Base-by-base conservation (phyloP, 345 rosid species). In the Salix caprea region DNA sequence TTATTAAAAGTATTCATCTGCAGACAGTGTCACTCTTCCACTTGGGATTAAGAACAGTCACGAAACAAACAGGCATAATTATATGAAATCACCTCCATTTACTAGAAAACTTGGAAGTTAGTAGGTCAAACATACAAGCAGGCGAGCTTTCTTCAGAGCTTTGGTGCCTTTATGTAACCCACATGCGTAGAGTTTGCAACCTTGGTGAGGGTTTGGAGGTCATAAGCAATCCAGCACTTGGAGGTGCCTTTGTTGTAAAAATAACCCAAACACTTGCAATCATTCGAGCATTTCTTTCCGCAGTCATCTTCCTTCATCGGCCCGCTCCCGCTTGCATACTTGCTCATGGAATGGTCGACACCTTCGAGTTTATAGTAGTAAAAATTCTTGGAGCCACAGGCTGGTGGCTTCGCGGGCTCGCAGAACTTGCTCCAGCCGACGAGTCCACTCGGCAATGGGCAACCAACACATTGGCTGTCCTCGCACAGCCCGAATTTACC, bases 231-330 rank as follows among this genome's bases (percentile, higher is more conserved):
- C 96, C 91, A 89, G 65, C 91, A 89, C 82, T 30, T 87, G 0
- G 84, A 86, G 21, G 79, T 74, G 36, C 84, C 83, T 64, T 70
- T 82, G 24, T 81, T 82, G 76, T 87, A 88, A 66, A 89, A 91
- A 13, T 86, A 88, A 1, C 95, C 91, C 83, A 86, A 75, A 75
- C 91, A 89, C 78, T 84, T 90, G 73, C 91, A 91, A 79, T 89
- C 89, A 2, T 39, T 74, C 3, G 79, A 84, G 48, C 91, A 93
- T 76, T 87, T 89, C 18, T 36, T 37, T 6, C 42, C 70, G 39
- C 70, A 67, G 0, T 18, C 39, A 18, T 11, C 70, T 48, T 70
- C 77, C 68, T 78, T 84, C 40, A 65, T 67, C 1, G 82, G 71
- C 10, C 85, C 82, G 10, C 77, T 80, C 4, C 97, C 97, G 2